Evolutionary conservation across 2,329 filamentous ascomycete genomes (phyloP).

Genomic region (Paecilomyces niveus): DNA sequence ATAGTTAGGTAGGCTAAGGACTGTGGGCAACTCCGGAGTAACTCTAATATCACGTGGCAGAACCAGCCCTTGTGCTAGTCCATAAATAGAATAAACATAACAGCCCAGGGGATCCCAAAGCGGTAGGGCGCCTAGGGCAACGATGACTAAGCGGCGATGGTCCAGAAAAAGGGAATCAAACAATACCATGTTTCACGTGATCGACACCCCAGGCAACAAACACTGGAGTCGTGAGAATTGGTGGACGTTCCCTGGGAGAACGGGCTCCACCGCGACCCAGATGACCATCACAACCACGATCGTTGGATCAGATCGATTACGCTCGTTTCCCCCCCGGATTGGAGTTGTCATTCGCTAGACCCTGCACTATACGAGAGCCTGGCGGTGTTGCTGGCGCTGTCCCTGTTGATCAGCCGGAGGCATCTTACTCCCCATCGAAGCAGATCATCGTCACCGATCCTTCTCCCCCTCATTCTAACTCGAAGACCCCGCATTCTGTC

Average conservation of each 20-base stretch:
- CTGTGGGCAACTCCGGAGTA: background rate
- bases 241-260: background rate
- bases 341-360: background rate
- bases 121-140: background rate
- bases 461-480: background rate
- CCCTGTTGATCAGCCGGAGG: background rate
- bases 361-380: background rate
- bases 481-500: background rate
- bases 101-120: background rate
- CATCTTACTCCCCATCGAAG: background rate
- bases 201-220: background rate
- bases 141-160: background rate
- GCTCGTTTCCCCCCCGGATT: background rate
- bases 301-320: background rate
- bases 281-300: background rate
- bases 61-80: background rate
- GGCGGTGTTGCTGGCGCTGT: background rate
- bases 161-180: too few species aligned
- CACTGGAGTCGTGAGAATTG: background rate
- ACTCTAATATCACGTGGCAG: background rate
- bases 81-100: background rate
- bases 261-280: background rate
- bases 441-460: background rate
- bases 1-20: background rate
- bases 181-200: background rate